Conservation (phyloP, 2,329 filamentous ascomycete species). For the Fusarium duplospermum region DNA sequence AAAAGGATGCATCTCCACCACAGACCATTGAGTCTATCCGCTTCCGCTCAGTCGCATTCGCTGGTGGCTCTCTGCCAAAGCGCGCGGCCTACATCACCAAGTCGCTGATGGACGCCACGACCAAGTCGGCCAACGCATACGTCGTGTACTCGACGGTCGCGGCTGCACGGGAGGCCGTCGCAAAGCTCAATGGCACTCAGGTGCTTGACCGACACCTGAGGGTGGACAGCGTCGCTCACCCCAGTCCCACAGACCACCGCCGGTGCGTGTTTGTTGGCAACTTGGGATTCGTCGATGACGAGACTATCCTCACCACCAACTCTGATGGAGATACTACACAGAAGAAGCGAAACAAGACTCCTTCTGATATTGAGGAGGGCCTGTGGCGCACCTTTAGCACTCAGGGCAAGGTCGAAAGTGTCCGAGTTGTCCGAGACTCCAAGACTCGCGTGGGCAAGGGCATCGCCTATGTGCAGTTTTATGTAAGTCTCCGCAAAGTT, state of each 20-base stretch:
- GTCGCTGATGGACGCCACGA: constrained; percentile 89
- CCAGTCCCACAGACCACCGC: constrained; percentile 82
- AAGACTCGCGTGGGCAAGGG: constrained; percentile 95
- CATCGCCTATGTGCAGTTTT: constrained; percentile 97
- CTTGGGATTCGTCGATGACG: constrained; percentile 94
- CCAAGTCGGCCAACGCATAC: constrained; percentile 94
- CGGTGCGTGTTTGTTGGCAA: constrained; percentile 98
- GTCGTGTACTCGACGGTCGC: constrained; percentile 83
- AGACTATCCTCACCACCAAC: constrained; percentile 75
- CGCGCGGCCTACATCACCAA: constrained; percentile 94
- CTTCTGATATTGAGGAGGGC: constrained; percentile 91
- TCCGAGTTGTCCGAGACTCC: constrained; percentile 89
- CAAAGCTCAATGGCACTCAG: constrained; percentile 83
- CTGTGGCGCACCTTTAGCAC: constrained; percentile 85
- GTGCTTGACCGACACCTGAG: constrained; percentile 89
- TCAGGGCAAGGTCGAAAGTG: constrained; percentile 86
- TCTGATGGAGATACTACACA: constrained; percentile 74
- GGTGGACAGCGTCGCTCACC: constrained; percentile 91
- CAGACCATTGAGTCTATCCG: constrained; percentile 91
- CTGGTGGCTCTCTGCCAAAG: constrained; percentile 82
- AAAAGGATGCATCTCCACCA: constrained; percentile 60
- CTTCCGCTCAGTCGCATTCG: constrained; percentile 93
- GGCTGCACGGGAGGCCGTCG: constrained; percentile 80
- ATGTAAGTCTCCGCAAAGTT: constrained; percentile 58
- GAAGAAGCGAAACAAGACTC: constrained; percentile 79